Percentiles rank a stretch among this genome's conserved stretches.
Conservation (phyloP, 2,329 filamentous ascomycete genomes). For the Nigrospora sphaerica region DNA sequence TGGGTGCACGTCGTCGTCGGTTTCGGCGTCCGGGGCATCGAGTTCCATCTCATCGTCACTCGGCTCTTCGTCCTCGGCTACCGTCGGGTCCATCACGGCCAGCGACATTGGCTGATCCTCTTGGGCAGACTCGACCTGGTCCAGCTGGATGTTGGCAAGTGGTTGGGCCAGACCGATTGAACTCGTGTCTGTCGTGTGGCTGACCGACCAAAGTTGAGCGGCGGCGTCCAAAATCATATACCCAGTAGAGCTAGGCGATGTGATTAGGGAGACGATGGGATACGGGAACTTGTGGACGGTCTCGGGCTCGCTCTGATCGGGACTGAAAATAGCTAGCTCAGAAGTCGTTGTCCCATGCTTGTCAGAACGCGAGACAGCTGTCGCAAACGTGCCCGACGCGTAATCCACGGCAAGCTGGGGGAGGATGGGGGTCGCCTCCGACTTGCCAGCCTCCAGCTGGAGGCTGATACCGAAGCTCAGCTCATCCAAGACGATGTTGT, state of each 20-base stretch:
- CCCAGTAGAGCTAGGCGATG: constrained; percentile 57
- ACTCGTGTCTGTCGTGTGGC: constrained; percentile 50
- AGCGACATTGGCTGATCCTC: constrained; percentile 19
- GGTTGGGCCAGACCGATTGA: constrained; percentile 46
- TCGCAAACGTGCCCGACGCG: constrained; percentile 57
- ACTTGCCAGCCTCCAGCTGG: constrained; percentile 26
- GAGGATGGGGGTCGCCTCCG: constrained; percentile 31
- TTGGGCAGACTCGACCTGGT: constrained; percentile 22
- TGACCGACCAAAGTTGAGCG: constrained; percentile 61
- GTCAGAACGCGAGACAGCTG: constrained; percentile 37
- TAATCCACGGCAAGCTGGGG: constrained; percentile 67
- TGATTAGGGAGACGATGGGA: constrained; percentile 59
- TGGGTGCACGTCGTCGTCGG: constrained; percentile 41
- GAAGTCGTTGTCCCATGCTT: constrained; percentile 31
- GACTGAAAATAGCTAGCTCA: constrained; percentile 60
- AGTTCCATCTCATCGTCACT: constrained; percentile 38
- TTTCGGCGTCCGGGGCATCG: constrained; percentile 38
- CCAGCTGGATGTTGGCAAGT: constrained; percentile 45
- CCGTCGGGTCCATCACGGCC: not conserved
- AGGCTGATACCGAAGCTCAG: constrained; percentile 61
- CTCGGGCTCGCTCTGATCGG: constrained; percentile 51
- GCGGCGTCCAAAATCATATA: constrained; percentile 72
- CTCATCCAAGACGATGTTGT: constrained; percentile 76
- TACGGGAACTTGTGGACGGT: constrained; percentile 49
- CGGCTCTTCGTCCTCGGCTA: constrained; percentile 26